A percentile compares a stretch with the other conserved stretches of the same genome.
phyloP scores from a whole-genome alignment of 1,284 basidiomycete genomes.

The Dichomitus squalens region DNA sequence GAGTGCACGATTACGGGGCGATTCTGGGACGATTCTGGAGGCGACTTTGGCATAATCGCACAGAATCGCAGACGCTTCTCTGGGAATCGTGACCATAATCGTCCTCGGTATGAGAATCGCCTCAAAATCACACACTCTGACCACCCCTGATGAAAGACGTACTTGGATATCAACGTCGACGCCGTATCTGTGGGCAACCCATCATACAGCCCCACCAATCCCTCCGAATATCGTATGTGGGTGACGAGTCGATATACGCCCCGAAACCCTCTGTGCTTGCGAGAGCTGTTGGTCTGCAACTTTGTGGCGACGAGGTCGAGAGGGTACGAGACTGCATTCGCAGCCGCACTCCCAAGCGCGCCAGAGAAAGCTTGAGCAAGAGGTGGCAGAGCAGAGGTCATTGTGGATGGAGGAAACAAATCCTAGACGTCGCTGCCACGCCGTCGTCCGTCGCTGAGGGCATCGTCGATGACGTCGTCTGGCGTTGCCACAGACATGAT shows the following conservation, averaged over 20 bases:
- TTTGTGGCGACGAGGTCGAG: conserved; percentile 56
- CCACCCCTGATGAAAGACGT: conserved; percentile 15
- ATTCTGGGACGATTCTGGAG: too few species aligned
- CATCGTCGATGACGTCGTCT: too few species aligned
- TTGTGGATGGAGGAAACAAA: conserved; percentile 34
- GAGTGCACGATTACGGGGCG: too few species aligned
- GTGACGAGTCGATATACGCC: conserved; percentile 40
- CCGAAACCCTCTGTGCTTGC: conserved; percentile 34
- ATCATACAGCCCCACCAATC: conserved; percentile 48
- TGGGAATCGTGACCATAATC: too few species aligned
- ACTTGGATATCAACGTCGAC: conserved; percentile 58
- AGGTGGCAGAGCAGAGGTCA: conserved; percentile 60
- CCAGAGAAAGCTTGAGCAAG: conserved; percentile 59
- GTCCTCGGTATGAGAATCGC: neutral
- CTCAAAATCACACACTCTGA: neutral
- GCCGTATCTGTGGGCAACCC: conserved; percentile 52
- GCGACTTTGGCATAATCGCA: too few species aligned
- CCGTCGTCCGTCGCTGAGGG: too few species aligned
- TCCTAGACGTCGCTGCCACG: conserved; percentile 31
- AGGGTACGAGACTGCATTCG: conserved; percentile 54
- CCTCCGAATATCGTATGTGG: conserved; percentile 42
- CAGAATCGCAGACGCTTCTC: too few species aligned
- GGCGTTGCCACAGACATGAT: too few species aligned
- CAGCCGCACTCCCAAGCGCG: conserved; percentile 53
- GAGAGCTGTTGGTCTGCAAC: conserved; percentile 37